These are phyloP conservation scores for Zygoascus bituminiphila DNA, from an alignment of 805 yeast genomes.

Conservation along the genomic window DNA sequence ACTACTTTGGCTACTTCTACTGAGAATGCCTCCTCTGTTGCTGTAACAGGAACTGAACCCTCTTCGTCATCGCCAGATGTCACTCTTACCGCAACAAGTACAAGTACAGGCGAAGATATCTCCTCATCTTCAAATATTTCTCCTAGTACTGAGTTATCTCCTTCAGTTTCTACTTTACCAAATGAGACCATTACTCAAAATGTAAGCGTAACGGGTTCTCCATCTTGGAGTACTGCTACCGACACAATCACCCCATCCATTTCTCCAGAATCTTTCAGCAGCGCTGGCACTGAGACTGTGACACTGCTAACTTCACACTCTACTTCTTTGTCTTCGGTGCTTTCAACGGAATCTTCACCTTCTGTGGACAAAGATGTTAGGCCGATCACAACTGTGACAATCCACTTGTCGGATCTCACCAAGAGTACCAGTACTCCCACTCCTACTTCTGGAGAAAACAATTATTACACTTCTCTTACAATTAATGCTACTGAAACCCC, in stretches of 20 bases:
- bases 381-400: not conserved
- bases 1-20: not conserved
- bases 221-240: not conserved
- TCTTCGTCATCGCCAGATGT: not conserved
- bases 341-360: too few relatives aligned
- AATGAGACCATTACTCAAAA: not conserved
- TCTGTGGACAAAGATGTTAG: not conserved
- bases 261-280: too few relatives aligned
- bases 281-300: too few relatives aligned
- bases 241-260: not conserved
- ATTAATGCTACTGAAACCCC: not conserved
- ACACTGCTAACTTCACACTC: too few relatives aligned
- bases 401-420: not conserved
- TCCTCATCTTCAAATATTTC: not conserved
- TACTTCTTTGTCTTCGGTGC: too few relatives aligned
- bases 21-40: too few relatives aligned
- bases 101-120: not conserved
- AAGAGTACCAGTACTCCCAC: not conserved
- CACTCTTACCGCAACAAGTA: not conserved
- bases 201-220: not conserved
- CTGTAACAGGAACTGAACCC: too few relatives aligned
- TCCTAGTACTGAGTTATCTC: not conserved
- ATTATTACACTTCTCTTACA: not conserved
- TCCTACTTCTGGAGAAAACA: not conserved
- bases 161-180: not conserved